Evolutionary conservation across 83 land plant species (phyloP).

Genomic region (Thuja plicata): DNA sequence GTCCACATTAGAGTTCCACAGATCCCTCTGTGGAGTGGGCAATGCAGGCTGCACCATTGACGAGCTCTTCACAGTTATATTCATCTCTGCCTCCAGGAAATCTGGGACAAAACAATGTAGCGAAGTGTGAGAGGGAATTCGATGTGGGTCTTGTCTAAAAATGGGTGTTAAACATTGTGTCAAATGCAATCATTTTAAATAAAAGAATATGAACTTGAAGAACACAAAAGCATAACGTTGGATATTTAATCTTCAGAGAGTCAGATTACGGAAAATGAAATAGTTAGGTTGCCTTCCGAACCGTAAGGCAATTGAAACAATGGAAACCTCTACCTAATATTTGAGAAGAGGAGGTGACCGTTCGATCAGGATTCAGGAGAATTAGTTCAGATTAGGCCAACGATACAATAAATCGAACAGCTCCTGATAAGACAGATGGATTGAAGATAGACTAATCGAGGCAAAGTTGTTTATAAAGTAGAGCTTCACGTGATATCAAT

Average conservation of each 20-base stretch:
- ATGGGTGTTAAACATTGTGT: background rate
- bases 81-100: constrained; percentile 24
- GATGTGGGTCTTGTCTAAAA: background rate
- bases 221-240: background rate
- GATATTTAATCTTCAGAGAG: background rate
- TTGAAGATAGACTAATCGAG: background rate
- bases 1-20: constrained; percentile 65
- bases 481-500: background rate
- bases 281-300: background rate
- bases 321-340: no score
- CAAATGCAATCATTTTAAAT: background rate
- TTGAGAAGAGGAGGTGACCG: no score
- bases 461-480: background rate
- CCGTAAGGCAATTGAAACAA: background rate
- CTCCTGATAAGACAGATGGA: background rate
- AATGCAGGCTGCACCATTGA: constrained; percentile 59
- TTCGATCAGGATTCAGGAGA: no score
- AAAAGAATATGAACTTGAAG: background rate
- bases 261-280: background rate
- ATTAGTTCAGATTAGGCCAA: background rate
- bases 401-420: background rate
- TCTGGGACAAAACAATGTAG: constrained; percentile 2
- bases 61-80: constrained; percentile 35
- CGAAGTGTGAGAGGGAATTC: background rate
- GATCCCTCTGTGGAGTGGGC: constrained; percentile 46